A percentile compares a stretch with the other conserved stretches of the same genome.
Evolutionary conservation across 129 eudicot species (phyloP).

Genomic region (Saposhnikovia divaricata): DNA sequence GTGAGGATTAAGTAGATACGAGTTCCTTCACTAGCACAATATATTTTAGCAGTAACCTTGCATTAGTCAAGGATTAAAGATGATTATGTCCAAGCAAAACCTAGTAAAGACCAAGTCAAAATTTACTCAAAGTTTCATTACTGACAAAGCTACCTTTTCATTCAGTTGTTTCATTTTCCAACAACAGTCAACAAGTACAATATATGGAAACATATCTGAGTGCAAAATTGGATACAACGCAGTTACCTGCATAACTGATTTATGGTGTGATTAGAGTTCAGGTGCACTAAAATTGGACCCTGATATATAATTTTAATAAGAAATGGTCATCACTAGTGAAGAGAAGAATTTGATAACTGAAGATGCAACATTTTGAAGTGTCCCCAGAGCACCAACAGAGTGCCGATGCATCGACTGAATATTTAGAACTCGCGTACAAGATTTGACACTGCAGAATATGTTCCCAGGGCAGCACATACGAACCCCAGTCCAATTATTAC

Average conservation of each 20-base stretch:
- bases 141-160: neutral
- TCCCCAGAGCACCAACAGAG: neutral
- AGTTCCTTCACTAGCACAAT: neutral
- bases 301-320: neutral
- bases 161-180: neutral
- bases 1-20: neutral
- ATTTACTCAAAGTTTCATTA: neutral
- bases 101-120: neutral
- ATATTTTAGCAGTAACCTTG: neutral
- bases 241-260: neutral
- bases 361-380: neutral
- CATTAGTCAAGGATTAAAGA: neutral
- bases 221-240: neutral
- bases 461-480: constrained; percentile 51
- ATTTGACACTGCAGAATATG: constrained; percentile 40
- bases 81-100: neutral
- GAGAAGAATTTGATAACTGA: neutral
- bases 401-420: neutral
- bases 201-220: neutral
- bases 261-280: neutral
- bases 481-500: constrained; percentile 52
- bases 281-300: neutral
- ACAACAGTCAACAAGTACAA: neutral
- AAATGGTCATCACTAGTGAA: neutral
- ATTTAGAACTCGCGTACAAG: constrained; percentile 24